Conservation (phyloP, 352 stramenopile genomes). For the Phytophthora uliginosa region DNA sequence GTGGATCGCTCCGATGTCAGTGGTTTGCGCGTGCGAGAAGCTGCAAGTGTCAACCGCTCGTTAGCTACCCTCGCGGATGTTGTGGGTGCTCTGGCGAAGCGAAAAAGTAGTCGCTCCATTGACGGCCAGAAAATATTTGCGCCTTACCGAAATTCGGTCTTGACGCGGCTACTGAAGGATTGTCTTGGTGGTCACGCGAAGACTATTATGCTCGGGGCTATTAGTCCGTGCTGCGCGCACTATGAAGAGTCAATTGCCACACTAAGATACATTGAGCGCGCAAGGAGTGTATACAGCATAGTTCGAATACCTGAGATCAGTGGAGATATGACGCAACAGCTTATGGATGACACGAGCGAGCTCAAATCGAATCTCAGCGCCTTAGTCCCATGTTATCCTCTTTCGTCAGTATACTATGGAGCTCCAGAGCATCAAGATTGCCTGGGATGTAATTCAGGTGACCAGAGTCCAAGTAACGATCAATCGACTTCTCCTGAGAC, state of each 20-base stretch:
- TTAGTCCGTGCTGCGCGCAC: constrained; percentile 86
- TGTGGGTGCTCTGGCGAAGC: constrained; percentile 75
- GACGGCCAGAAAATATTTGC: constrained; percentile 61
- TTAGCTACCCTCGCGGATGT: constrained; percentile 88
- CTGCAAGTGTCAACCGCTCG: constrained; percentile 86
- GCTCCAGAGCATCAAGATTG: constrained; percentile 9
- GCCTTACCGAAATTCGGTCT: constrained; percentile 91
- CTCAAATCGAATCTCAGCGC: constrained; percentile 51
- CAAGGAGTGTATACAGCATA: constrained; percentile 62
- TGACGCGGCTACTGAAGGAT: constrained; percentile 87
- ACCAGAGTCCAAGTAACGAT: not conserved
- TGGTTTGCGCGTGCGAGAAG: constrained; percentile 71
- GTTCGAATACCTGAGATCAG: constrained; percentile 50
- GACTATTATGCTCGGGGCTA: constrained; percentile 89
- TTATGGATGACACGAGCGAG: constrained; percentile 51
- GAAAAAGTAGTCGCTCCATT: constrained; percentile 15
- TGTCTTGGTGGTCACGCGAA: constrained; percentile 85
- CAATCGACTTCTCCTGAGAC: constrained; percentile 20
- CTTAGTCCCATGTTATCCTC: constrained; percentile 3
- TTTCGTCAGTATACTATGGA: not conserved
- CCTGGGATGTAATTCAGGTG: constrained; percentile 7
- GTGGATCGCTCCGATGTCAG: constrained; percentile 58
- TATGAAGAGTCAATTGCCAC: constrained; percentile 92
- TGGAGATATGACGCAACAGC: constrained; percentile 42
- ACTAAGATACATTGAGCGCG: constrained; percentile 82